phyloP scores from a whole-genome alignment of 495 filamentous ascomycete species.

The Neurospora sublineolata region DNA sequence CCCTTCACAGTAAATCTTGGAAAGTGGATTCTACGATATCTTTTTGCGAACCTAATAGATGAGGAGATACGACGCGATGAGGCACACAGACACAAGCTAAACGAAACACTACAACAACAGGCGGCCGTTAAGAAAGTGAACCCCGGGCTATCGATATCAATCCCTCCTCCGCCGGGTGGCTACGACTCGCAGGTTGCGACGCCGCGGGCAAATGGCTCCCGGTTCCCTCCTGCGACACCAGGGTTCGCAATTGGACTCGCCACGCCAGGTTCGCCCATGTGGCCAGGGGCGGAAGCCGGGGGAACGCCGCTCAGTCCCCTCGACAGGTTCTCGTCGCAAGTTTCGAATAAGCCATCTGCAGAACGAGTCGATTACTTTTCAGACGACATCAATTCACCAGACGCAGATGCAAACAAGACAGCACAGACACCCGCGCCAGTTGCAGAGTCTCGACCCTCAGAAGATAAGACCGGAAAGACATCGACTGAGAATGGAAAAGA shows the following conservation, averaged over 20 bases:
- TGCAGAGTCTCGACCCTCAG: conserved; percentile 4
- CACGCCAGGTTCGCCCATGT: conserved; percentile 44
- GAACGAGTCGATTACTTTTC: conserved; percentile 39
- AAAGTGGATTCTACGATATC: conserved; percentile 90
- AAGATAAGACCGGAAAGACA: conserved; percentile 25
- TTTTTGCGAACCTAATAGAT: conserved; percentile 81
- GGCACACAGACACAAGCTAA: conserved; percentile 53
- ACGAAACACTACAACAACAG: conserved; percentile 47
- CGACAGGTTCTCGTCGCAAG: conserved; percentile 24
- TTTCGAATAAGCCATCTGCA: conserved; percentile 23
- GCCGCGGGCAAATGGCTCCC: conserved; percentile 51
- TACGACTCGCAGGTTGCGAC: conserved; percentile 39
- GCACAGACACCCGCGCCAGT: conserved; percentile 21
- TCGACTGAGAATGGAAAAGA: conserved; percentile 23
- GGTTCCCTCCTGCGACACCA: conserved; percentile 50
- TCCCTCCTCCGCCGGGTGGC: conserved; percentile 46
- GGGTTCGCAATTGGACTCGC: conserved; percentile 69
- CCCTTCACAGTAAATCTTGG: conserved; percentile 64
- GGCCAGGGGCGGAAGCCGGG: conserved; percentile 27
- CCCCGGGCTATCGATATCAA: conserved; percentile 54
- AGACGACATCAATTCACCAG: conserved; percentile 29
- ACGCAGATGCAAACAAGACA: conserved; percentile 16
- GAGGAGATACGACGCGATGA: conserved; percentile 79
- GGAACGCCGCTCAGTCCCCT: conserved; percentile 26
- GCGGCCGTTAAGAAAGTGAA: conserved; percentile 41